Base-by-base conservation (phyloP, 129 eudicot genomes). In the Glebionis coronaria region DNA sequence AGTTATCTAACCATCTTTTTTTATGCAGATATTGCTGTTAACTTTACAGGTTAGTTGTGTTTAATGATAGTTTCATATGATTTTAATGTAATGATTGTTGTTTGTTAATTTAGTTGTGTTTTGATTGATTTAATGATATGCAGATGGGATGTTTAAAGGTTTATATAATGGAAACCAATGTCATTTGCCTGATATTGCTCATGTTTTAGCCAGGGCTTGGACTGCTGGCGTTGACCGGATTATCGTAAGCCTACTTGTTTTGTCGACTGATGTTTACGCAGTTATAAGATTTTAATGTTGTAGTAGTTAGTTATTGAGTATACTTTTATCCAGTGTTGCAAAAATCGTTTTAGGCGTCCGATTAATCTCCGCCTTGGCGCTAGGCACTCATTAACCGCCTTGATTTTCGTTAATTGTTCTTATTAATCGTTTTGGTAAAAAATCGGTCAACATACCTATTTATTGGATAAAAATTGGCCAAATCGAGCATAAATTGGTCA, bases 121-220 rank as follows among this genome's bases (percentile, higher is more conserved):
- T 42, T 25, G 28, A 15, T 53, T 69, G 57, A 3, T 15, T 67
- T 29, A 51, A 18, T 28, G 71, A 46, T n/a, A n/a, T 81, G 65
- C 85, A 90, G 99, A 94, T 87, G 62, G 83, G 56, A 94, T 94
- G 99, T 94, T 94, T 68, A 87, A 91, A 76, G 99, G 99, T 19
- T 72, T 94, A 45, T 94, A 94, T 75, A 79, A 94, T 72, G 97
- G 97, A 15, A 94, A 94, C 59, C 95, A 87, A 62, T 87, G 86
- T 63, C 99, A 94, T 73, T 79, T 78, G 46, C 80, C 90, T 40
- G 97, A 94, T 72, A 90, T 90, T 71, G 73, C 83, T 45, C 63
- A 95, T 27, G 97, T 94, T 50, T 78, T 94, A 69, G 66, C 69
- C 29, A 81, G 99, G 81, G 97, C 97, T 42, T 94, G 99, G 99